Percentiles rank a stretch among this genome's conserved stretches.
Conservation (phyloP, 495 filamentous ascomycete genomes). For the Hyaloscypha variabilis region DNA sequence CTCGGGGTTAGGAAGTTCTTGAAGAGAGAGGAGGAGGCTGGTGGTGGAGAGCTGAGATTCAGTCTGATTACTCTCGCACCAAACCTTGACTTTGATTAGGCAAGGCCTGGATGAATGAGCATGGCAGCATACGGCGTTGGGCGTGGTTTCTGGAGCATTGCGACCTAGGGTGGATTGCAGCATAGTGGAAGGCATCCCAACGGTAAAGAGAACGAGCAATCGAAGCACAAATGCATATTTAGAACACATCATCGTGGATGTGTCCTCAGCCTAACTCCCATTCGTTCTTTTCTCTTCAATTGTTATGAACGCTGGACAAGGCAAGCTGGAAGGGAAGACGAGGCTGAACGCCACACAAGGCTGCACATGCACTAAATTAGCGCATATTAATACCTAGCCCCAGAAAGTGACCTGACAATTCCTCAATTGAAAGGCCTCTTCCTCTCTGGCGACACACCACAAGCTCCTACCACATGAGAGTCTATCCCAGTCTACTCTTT, state of each 20-base stretch:
- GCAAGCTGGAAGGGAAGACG: neutral
- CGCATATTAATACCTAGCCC: neutral
- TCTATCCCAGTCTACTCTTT: constrained; percentile 23
- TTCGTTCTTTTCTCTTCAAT: too few relatives aligned
- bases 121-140: constrained; percentile 5
- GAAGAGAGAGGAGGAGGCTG: constrained; percentile 55
- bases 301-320: neutral
- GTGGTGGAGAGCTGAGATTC: constrained; percentile 68
- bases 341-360: constrained; percentile 10
- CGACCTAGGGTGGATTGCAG: too few relatives aligned
- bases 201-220: neutral
- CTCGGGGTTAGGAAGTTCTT: constrained; percentile 68
- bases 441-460: neutral
- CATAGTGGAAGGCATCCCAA: neutral
- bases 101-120: neutral
- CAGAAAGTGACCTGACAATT: constrained; percentile 18
- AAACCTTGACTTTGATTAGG: constrained; percentile 53
- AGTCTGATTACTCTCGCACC: constrained; percentile 73
- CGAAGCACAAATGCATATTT: neutral
- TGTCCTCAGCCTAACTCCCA: neutral
- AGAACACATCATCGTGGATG: neutral
- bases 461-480: constrained; percentile 19
- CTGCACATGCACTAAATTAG: constrained; percentile 10
- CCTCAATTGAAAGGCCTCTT: constrained; percentile 1
- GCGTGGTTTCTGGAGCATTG: neutral